phyloP scores from a whole-genome alignment of 768 basidiomycete species.

The Leccinum longicurvipes region DNA sequence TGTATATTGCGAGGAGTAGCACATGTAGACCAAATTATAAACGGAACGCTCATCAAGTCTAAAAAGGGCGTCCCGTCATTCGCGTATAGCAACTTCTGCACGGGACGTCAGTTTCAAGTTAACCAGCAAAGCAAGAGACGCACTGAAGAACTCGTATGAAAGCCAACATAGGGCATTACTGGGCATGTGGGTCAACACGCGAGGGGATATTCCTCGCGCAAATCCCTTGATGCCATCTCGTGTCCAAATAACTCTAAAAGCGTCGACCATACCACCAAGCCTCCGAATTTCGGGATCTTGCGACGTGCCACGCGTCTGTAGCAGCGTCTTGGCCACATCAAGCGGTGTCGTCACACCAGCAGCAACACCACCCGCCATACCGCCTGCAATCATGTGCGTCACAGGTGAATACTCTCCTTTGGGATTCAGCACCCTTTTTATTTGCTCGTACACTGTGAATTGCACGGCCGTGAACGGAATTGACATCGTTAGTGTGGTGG shows the following conservation, averaged over 20 bases:
- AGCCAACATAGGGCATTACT: conserved; percentile 97
- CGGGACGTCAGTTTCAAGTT: conserved; percentile 8
- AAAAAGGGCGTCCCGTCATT: conserved; percentile 23
- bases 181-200: conserved; percentile 93
- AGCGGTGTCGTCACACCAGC: conserved; percentile 95
- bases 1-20: conserved; percentile 13
- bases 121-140: conserved; percentile 35
- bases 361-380: conserved; percentile 88
- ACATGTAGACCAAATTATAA: conserved; percentile 3
- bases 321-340: conserved; percentile 95
- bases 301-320: conserved; percentile 95
- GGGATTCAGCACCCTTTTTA: conserved; percentile 86
- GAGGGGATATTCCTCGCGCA: conserved; percentile 80
- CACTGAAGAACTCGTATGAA: conserved; percentile 98
- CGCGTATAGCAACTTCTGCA: conserved; percentile 65
- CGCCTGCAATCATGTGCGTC: conserved; percentile 90
- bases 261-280: conserved; percentile 81
- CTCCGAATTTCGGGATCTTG: conserved; percentile 79
- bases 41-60: conserved; percentile 12
- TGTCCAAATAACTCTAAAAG: conserved; percentile 82
- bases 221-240: conserved; percentile 87
- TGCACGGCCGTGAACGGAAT: conserved; percentile 99
- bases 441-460: conserved; percentile 92
- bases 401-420: conserved; percentile 84
- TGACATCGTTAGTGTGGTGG: conserved; percentile 93